phyloP scores from a whole-genome alignment of 2,329 filamentous ascomycete genomes.

The Sclerotinia sclerotiorum region DNA sequence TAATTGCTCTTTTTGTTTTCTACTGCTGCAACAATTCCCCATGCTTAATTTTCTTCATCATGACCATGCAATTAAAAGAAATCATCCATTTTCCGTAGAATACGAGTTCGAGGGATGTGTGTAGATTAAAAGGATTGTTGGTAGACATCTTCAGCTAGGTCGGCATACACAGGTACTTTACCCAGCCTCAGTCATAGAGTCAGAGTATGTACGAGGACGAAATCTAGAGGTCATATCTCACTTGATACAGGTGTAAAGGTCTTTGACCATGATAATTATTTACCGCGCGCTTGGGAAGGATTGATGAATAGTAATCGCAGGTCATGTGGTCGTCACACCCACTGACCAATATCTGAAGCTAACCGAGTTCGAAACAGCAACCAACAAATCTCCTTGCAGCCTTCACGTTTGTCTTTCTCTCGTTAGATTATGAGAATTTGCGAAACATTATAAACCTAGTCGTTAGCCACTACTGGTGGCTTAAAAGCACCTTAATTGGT shows the following conservation, averaged over 20 bases:
- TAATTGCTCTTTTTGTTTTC: slow-evolving; percentile 8
- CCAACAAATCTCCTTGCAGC: neutral
- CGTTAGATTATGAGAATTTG: neutral
- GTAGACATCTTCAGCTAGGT: slow-evolving; percentile 5
- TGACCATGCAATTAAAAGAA: neutral
- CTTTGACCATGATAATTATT: neutral
- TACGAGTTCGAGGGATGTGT: slow-evolving; percentile 6
- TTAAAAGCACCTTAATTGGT: neutral
- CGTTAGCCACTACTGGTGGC: neutral
- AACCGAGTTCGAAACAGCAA: neutral
- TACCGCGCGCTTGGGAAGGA: slow-evolving; percentile 12
- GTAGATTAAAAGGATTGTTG: slow-evolving; percentile 10
- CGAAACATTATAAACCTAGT: neutral
- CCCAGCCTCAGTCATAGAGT: slow-evolving; percentile 12
- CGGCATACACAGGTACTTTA: neutral
- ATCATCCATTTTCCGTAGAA: neutral
- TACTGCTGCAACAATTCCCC: slow-evolving; percentile 22
- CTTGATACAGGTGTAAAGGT: neutral
- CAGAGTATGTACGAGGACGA: neutral
- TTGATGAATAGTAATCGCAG: neutral
- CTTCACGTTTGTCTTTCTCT: neutral
- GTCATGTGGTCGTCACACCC: too few species aligned
- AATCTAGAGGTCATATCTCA: neutral
- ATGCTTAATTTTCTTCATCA: slow-evolving; percentile 20
- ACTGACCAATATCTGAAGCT: neutral